Percentiles rank a stretch among this genome's conserved stretches.
These are phyloP conservation scores for Nitzschia putrida DNA, from an alignment of 108 stramenopile genomes.

Conservation along the genomic window DNA sequence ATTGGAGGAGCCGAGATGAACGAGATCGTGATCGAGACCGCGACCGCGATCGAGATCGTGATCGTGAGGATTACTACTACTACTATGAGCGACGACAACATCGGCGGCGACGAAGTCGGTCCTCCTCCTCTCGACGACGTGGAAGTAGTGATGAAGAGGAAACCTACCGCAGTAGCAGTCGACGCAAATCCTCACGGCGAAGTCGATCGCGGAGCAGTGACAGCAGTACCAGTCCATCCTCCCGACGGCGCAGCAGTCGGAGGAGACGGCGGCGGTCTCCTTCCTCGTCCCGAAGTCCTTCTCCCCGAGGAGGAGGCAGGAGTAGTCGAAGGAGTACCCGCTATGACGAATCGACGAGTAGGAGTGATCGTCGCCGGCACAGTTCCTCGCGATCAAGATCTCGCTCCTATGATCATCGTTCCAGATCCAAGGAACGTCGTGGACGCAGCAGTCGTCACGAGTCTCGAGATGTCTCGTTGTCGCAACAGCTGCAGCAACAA, in stretches of 20 bases:
- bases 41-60: too few species aligned
- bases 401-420: not conserved
- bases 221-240: constrained; percentile 9
- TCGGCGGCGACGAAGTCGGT: constrained; percentile 18
- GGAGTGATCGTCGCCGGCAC: constrained; percentile 13
- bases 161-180: constrained; percentile 4
- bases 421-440: constrained; percentile 23
- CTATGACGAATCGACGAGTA: not conserved
- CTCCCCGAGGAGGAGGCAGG: constrained; percentile 5
- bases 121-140: constrained; percentile 9
- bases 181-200: constrained; percentile 19
- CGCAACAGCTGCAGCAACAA: constrained; percentile 8
- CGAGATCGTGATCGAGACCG: too few species aligned
- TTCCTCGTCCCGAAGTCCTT: constrained; percentile 16
- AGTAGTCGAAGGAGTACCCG: constrained; percentile 12
- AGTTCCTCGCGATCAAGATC: constrained; percentile 27
- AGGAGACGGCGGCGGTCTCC: constrained; percentile 10
- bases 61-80: constrained; percentile 2
- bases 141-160: constrained; percentile 30
- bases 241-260: constrained; percentile 1
- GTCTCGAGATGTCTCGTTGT: not conserved
- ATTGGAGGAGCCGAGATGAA: constrained; percentile 13
- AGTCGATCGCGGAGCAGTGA: constrained; percentile 26
- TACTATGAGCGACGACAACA: constrained; percentile 16
- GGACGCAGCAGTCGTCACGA: constrained; percentile 16